Conservation (phyloP, 768 basidiomycete species). For the Hericium erinaceus region DNA sequence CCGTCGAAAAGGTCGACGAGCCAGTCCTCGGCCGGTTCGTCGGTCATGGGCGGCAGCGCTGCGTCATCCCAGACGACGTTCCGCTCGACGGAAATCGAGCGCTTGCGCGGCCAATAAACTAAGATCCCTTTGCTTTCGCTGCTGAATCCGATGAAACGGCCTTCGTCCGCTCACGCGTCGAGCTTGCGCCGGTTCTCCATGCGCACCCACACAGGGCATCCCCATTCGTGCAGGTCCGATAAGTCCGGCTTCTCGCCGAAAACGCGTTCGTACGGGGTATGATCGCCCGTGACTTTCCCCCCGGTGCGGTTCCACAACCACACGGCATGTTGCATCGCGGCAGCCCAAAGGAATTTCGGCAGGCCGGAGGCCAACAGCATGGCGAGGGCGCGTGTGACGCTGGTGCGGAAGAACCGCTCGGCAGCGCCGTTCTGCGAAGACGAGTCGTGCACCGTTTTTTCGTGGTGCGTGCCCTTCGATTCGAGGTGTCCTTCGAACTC, state of each 20-base stretch:
- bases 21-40: background rate
- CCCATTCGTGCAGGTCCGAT: slow-evolving; percentile 2
- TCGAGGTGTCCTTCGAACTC: background rate
- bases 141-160: slow-evolving; percentile 27
- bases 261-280: slow-evolving; percentile 13
- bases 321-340: slow-evolving; percentile 14
- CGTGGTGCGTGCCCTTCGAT: background rate
- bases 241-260: slow-evolving; percentile 21
- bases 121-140: slow-evolving; percentile 21
- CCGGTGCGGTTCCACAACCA: slow-evolving; percentile 16
- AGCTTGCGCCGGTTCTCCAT: slow-evolving; percentile 7
- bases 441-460: background rate
- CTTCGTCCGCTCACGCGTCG: slow-evolving; percentile 3
- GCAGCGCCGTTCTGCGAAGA: background rate
- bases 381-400: too few relatives aligned
- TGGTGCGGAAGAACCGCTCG: too few relatives aligned
- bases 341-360: slow-evolving; percentile 19
- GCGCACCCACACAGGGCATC: slow-evolving; percentile 12
- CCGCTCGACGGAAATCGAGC: slow-evolving; percentile 17
- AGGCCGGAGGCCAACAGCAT: background rate
- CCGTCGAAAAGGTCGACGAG: background rate
- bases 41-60: background rate
- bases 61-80: slow-evolving; percentile 12
- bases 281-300: background rate
- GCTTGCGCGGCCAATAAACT: slow-evolving; percentile 26